These are phyloP conservation scores for Rhypophila decipiens DNA, from an alignment of 495 filamentous ascomycete genomes.

Conservation along the genomic window DNA sequence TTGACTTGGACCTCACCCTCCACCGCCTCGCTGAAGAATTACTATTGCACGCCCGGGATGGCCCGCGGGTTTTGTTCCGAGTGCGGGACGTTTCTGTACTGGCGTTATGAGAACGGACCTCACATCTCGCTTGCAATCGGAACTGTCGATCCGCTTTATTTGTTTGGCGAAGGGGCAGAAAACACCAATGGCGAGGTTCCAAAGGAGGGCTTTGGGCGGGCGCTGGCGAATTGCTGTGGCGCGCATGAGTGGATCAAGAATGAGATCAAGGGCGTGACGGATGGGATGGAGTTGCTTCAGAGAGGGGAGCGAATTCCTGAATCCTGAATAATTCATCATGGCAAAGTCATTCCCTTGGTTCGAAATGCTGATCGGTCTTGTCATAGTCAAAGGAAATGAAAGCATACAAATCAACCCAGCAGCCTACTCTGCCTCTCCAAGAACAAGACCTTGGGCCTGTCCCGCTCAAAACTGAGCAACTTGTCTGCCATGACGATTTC, in stretches of 20 bases:
- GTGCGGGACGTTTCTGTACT: slow-evolving; percentile 29
- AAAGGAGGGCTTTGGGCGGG: slow-evolving; percentile 21
- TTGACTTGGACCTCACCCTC: slow-evolving; percentile 18
- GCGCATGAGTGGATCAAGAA: slow-evolving; percentile 24
- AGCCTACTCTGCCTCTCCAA: background rate
- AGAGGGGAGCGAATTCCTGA: slow-evolving; percentile 6
- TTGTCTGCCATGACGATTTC: background rate
- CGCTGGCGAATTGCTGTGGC: slow-evolving; percentile 18
- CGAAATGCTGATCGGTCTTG: too few species aligned
- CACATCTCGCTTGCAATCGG: slow-evolving; percentile 22
- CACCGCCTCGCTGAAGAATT: slow-evolving; percentile 16
- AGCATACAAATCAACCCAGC: background rate
- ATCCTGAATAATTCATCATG: too few species aligned
- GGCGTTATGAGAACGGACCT: slow-evolving; percentile 14
- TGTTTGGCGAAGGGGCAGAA: slow-evolving; percentile 21
- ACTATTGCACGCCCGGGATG: slow-evolving; percentile 12
- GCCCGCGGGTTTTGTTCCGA: slow-evolving; percentile 25
- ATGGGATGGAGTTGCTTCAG: slow-evolving; percentile 9
- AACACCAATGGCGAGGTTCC: slow-evolving; percentile 10
- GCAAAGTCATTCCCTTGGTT: too few species aligned
- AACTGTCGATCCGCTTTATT: slow-evolving; percentile 23
- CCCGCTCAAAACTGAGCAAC: background rate
- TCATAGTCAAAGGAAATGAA: too few species aligned
- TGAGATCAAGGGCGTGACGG: slow-evolving; percentile 30
- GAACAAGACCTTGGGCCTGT: background rate